Conservation (phyloP, 805 yeast genomes). For the Candida suzukii region DNA sequence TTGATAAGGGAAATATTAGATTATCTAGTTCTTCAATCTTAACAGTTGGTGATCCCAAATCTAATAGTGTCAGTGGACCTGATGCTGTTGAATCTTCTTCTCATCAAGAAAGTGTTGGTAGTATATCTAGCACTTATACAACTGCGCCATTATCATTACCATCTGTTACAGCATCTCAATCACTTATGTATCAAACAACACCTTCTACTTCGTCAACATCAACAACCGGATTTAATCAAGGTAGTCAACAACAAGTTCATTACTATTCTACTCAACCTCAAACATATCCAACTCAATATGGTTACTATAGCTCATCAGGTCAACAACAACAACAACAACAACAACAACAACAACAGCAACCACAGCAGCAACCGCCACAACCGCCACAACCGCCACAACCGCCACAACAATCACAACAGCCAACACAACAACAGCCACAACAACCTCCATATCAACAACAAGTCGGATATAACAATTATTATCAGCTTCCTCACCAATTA, state of each 20-base stretch:
- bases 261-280: neutral
- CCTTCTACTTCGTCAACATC: neutral
- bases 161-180: neutral
- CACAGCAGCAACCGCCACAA: neutral
- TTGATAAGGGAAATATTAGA: conserved; percentile 1
- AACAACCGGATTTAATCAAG: neutral
- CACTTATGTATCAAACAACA: neutral
- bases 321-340: neutral
- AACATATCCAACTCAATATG: neutral
- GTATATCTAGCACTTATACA: neutral
- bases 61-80: neutral
- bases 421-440: no score
- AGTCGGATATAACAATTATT: no score
- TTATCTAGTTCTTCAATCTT: neutral
- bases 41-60: neutral
- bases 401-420: no score
- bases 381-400: no score
- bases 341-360: neutral
- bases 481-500: no score
- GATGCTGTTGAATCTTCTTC: no score
- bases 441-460: no score
- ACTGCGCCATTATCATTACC: neutral
- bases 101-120: neutral
- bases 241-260: neutral
- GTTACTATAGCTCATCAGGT: neutral